Conservation (phyloP, 139 green algal species). For the Trebouxia sp. region DNA sequence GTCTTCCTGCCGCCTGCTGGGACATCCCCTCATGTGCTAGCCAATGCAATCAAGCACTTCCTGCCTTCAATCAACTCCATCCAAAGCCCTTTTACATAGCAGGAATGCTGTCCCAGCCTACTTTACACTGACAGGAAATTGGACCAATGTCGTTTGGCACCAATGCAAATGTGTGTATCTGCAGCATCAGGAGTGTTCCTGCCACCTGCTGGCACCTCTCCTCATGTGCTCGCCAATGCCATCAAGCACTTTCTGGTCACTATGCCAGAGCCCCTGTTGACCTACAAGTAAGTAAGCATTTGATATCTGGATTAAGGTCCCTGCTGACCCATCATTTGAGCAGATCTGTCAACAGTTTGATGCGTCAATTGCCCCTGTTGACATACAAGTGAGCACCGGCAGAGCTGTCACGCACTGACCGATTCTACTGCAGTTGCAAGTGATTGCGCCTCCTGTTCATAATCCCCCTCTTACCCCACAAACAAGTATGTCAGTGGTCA, state of each 20-base stretch:
- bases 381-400: background rate
- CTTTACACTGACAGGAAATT: background rate
- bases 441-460: no score
- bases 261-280: conserved; percentile 41
- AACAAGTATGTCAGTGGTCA: no score
- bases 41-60: no score
- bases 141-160: background rate
- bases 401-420: no score
- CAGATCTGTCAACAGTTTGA: background rate
- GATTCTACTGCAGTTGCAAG: no score
- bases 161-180: background rate
- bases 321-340: background rate
- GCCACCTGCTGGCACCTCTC: conserved; percentile 28
- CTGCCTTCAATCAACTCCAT: no score
- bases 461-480: no score
- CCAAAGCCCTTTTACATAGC: no score
- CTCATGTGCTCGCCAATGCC: conserved; percentile 34
- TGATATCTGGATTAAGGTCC: background rate
- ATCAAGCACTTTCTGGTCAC: conserved; percentile 40
- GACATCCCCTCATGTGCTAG: no score
- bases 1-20: no score
- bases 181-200: conserved; percentile 28
- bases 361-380: background rate
- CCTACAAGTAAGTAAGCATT: conserved; percentile 32
- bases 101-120: background rate